Evolutionary conservation across 257 asterid genomes (phyloP).

Genomic region (Solanum chiquidenum): DNA sequence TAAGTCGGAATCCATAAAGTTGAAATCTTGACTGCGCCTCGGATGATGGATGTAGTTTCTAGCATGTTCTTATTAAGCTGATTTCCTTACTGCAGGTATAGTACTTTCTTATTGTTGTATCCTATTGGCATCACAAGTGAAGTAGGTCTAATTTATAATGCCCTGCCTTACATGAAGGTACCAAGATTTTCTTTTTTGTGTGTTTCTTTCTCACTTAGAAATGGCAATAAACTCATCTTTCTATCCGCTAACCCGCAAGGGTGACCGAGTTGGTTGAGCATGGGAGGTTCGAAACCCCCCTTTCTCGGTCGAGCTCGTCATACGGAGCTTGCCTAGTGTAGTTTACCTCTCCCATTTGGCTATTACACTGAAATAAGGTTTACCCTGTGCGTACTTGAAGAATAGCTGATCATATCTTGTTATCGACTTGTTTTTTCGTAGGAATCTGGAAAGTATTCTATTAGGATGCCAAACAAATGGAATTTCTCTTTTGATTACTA

Average conservation of each 20-base stretch:
- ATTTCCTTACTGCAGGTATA: constrained; percentile 43
- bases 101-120: constrained; percentile 68
- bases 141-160: constrained; percentile 55
- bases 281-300: background rate
- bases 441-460: background rate
- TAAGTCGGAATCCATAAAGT: background rate
- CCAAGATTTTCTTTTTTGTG: background rate
- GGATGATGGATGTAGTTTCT: background rate
- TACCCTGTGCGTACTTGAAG: background rate
- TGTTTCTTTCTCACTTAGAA: background rate
- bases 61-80: background rate
- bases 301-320: background rate
- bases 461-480: background rate
- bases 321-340: background rate
- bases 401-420: background rate
- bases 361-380: background rate
- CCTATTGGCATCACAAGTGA: constrained; percentile 82
- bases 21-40: background rate
- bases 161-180: constrained; percentile 60
- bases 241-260: background rate
- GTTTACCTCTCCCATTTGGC: background rate
- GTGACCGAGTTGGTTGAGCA: background rate
- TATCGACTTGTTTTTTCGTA: too few relatives aligned
- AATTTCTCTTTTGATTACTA: constrained; percentile 9
- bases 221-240: background rate